Evolutionary conservation across 768 basidiomycete genomes (phyloP), one percentile per base, ranked within the genome.

Genomic region (Boletus rubroflammeus): DNA sequence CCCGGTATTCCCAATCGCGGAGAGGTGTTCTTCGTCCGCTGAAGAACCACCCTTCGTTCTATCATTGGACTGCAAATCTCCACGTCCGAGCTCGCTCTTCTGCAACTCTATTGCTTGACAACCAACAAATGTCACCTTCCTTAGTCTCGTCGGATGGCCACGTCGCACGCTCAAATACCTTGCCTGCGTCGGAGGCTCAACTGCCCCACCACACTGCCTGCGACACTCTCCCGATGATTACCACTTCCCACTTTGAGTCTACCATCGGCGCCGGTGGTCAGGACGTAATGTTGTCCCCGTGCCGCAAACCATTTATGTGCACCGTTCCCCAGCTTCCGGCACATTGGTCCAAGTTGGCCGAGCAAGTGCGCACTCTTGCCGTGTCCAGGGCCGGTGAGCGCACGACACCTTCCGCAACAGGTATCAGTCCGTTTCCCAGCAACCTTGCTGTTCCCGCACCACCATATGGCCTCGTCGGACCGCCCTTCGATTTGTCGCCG

Each of bases 101-200:
- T 67, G 59, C 66, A 61, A 55, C 54, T 59, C 63, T 53, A 59
- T 36, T 60, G 48, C 68, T 41, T 71, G 67, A 67, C 67, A 25
- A 72, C 69, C 68, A 72, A 58, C 62, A 62, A 60, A 69, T 71
- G 62, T 56, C 67, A 8, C 64, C 70, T 68, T 67, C 66, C 59
- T 59, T 56, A 31, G 69, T 43, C 46, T 47, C 55, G 13, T 40
- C 52, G 13, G 51, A 53, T 9, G 21, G 17, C 46, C 46, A 39
- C 43, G 14, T 13, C 38, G 40, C 26, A 6, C 52, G 25, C 62
- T 70, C 69, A 70, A 70, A 70, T 70, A 70, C 61, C 17, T n/a
- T 39, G 48, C 25, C 59, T 25, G 10, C 48, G 3, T 46, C 47
- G 2, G 41, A 44, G 21, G n/a, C 15, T 10, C 48, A 47, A 23